Base-by-base conservation (phyloP, 2,329 filamentous ascomycete species). In the Clonostachys solani region DNA sequence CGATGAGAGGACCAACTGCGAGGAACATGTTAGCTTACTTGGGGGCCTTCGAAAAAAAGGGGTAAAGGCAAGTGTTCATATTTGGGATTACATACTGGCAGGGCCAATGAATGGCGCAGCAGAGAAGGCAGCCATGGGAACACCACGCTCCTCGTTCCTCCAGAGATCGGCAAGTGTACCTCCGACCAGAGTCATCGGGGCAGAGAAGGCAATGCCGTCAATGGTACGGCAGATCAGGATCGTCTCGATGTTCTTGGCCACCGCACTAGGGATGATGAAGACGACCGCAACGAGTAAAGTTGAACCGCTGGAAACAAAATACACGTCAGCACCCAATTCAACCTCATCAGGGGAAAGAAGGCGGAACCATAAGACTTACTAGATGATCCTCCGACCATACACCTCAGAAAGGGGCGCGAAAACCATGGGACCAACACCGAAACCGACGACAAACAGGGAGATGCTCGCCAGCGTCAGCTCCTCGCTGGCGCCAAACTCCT, bases 41-140 rank as follows among this genome's bases (percentile, higher is more conserved):
- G 23, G 18, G 35, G 17, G 16, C 36, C 18, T 42, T 34, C 16
- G 17, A 13, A 41, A 23, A 5, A 33, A 29, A 10, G 2, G 16
- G 12, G 15, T 12, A 5, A 3, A 13, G 12, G 12, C 5, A 4
- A 13, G 8, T 3, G 15, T 3, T 6, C 1, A 5, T 4, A 16
- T 47, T 3, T 2, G 10, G 12, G 44, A 12, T 12, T 5, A 62
- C 69, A 52, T 63, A 75, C 72, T 84, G 2, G 87, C 88, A 43
- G 89, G 89, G 1, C 89, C 89, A 41, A 92, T 77, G 60, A 94
- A 94, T 0, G 89, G 89, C 1, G 89, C 89, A 3, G 89, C 88
- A 12, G 81, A 86, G 64, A 94, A 95, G 15, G 87, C 86, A 4
- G 89, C 89, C 89, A 95, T 94, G 16, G 89, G 87, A 2, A 94